Evolutionary conservation across 2,329 filamentous ascomycete genomes (phyloP).

Genomic region (Penicillium hesseltinei): DNA sequence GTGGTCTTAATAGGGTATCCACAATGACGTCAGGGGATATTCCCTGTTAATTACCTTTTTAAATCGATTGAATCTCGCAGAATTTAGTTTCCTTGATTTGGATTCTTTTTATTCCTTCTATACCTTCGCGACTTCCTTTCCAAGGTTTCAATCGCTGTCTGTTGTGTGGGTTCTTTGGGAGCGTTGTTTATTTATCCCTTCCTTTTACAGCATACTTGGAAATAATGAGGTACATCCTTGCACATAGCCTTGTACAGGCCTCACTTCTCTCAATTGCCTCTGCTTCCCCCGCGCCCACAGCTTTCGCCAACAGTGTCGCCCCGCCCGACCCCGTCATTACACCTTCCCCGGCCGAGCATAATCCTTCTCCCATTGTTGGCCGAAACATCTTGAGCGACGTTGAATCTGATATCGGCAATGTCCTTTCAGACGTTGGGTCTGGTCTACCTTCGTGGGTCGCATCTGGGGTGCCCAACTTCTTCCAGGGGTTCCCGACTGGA

Average conservation of each 20-base stretch:
- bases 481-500: constrained; percentile 23
- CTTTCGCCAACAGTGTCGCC: constrained; percentile 7
- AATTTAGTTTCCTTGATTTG: background rate
- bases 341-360: constrained; percentile 12
- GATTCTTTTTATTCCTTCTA: background rate
- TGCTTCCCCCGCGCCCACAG: constrained; percentile 14
- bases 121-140: background rate
- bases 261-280: constrained; percentile 11
- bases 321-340: constrained; percentile 14
- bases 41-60: background rate
- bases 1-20: too few relatives aligned
- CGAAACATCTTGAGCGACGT: constrained; percentile 13
- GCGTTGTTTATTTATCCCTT: too few relatives aligned
- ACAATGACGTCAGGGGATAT: background rate
- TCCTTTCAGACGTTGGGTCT: constrained; percentile 15
- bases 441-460: constrained; percentile 21
- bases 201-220: background rate
- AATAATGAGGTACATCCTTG: constrained; percentile 2
- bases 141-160: too few relatives aligned
- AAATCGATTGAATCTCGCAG: background rate
- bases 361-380: constrained; percentile 12
- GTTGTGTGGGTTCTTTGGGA: background rate
- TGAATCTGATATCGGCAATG: background rate
- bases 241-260: constrained; percentile 7
- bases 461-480: constrained; percentile 23